These are phyloP conservation scores for Penicillium antarcticum DNA, from an alignment of 495 filamentous ascomycete genomes.

Conservation along the genomic window DNA sequence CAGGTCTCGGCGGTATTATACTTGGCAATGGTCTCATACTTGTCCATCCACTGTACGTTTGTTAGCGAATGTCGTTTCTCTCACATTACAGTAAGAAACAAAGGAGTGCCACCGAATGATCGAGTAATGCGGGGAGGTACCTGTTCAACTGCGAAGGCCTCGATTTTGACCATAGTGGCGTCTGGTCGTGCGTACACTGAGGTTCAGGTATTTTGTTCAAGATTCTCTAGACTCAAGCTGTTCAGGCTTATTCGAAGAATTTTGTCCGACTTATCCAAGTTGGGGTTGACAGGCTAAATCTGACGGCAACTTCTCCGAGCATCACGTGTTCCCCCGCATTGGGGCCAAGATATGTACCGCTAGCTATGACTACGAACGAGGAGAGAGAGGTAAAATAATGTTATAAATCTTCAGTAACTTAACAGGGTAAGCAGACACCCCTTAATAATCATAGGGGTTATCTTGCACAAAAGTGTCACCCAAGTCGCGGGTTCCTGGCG, in stretches of 20 bases:
- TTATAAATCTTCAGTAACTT: too few relatives aligned
- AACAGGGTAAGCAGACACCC: too few relatives aligned
- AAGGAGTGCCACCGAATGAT: neutral
- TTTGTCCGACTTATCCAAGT: too few relatives aligned
- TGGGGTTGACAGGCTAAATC: too few relatives aligned
- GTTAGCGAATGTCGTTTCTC: conserved; percentile 1
- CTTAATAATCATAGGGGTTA: neutral
- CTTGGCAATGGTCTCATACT: conserved; percentile 68
- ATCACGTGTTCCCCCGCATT: conserved; percentile 7
- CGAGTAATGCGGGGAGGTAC: conserved; percentile 39
- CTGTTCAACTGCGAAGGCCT: conserved; percentile 75
- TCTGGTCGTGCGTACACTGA: too few relatives aligned
- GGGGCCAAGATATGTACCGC: neutral
- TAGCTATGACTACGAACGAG: too few relatives aligned
- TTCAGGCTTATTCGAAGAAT: too few relatives aligned
- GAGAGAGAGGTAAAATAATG: too few relatives aligned
- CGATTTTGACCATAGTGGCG: conserved; percentile 60
- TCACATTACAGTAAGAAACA: neutral
- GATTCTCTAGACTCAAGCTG: too few relatives aligned
- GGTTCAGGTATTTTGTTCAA: too few relatives aligned
- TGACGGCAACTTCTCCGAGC: neutral
- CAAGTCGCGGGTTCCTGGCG: conserved; percentile 12
- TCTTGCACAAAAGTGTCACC: neutral
- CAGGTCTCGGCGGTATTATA: conserved; percentile 90
- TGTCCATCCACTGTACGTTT: conserved; percentile 78